phyloP scores from a whole-genome alignment of 495 filamentous ascomycete species.

The Beverwykella pulmonaria region DNA sequence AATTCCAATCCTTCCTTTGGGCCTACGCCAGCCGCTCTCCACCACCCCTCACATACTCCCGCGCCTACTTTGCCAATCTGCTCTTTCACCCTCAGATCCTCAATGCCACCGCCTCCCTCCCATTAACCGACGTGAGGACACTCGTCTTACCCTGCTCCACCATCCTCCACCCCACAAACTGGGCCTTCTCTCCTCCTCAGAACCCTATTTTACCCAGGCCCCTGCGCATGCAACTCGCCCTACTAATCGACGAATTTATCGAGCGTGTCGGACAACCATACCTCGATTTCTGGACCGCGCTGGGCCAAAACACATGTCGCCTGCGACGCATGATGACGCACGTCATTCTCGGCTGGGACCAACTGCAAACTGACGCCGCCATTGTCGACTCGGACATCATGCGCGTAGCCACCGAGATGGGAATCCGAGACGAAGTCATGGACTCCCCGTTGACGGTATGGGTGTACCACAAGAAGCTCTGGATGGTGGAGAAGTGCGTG shows the following conservation, averaged over 20 bases:
- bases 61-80: slow-evolving; percentile 75
- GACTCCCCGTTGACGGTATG: slow-evolving; percentile 78
- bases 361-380: slow-evolving; percentile 79
- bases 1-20: slow-evolving; percentile 61
- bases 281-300: slow-evolving; percentile 75
- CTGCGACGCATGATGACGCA: slow-evolving; percentile 83
- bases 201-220: slow-evolving; percentile 52
- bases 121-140: slow-evolving; percentile 78
- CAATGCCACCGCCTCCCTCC: slow-evolving; percentile 61
- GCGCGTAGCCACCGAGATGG: slow-evolving; percentile 36
- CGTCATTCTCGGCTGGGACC: slow-evolving; percentile 79
- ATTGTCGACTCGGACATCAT: slow-evolving; percentile 75
- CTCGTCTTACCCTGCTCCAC: slow-evolving; percentile 71
- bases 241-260: slow-evolving; percentile 78
- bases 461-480: slow-evolving; percentile 86
- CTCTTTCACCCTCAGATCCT: slow-evolving; percentile 67
- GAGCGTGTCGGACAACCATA: slow-evolving; percentile 71
- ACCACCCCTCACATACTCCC: slow-evolving; percentile 80
- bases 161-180: slow-evolving; percentile 71
- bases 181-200: slow-evolving; percentile 69
- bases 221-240: slow-evolving; percentile 73
- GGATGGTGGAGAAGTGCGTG: slow-evolving; percentile 81
- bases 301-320: slow-evolving; percentile 89
- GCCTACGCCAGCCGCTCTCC: slow-evolving; percentile 77
- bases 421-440: slow-evolving; percentile 54